These are phyloP conservation scores for Alloascoidea hylecoeti DNA, from an alignment of 805 yeast genomes.

Conservation along the genomic window DNA sequence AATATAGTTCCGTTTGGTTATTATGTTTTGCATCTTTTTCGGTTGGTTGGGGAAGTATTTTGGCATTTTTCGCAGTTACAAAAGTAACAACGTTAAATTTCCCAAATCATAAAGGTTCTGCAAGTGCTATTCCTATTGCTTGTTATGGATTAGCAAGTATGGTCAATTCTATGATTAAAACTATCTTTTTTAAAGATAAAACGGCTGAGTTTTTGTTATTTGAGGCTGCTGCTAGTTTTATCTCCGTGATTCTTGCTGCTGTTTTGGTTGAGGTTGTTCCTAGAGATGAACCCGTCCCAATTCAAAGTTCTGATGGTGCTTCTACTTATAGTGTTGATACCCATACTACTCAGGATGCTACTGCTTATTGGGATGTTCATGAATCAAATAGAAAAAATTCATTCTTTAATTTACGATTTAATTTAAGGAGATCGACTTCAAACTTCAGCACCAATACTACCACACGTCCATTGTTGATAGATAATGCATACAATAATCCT, in stretches of 20 bases:
- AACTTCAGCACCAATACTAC: no score
- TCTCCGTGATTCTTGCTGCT: not conserved
- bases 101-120: slow-evolving; percentile 57
- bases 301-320: not conserved
- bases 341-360: not conserved
- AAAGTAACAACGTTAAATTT: slow-evolving; percentile 63
- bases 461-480: no score
- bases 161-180: not conserved
- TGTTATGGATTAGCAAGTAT: slow-evolving; percentile 47
- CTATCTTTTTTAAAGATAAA: not conserved
- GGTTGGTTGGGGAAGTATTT: slow-evolving; percentile 58
- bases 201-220: not conserved
- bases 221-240: not conserved
- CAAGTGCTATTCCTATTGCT: slow-evolving; percentile 64
- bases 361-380: not conserved
- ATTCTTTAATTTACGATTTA: not conserved
- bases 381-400: not conserved
- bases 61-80: slow-evolving; percentile 46
- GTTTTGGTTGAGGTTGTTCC: not conserved
- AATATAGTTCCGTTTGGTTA: not conserved
- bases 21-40: slow-evolving; percentile 29
- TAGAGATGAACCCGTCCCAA: not conserved
- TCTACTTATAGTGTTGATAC: no score
- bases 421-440: not conserved
- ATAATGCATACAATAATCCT: no score